Conservation (phyloP, 2,329 filamentous ascomycete species). For the Eurotiales sp. region DNA sequence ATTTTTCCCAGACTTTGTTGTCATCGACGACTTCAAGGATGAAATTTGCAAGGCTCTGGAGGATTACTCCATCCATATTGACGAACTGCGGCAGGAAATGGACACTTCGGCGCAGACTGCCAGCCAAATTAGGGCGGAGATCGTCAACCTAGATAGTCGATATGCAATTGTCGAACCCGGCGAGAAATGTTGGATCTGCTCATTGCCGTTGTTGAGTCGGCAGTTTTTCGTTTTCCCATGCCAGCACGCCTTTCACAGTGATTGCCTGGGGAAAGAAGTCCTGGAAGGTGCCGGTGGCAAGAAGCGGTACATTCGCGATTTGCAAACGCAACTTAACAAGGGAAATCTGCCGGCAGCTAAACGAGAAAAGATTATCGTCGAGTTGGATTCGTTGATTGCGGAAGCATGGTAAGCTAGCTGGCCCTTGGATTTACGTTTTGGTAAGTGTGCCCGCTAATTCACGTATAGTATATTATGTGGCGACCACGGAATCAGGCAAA, state of each 20-base stretch:
- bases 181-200: conserved; percentile 87
- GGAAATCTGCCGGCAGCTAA: conserved; percentile 66
- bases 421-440: not conserved
- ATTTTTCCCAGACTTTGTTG: conserved; percentile 97
- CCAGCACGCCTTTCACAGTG: conserved; percentile 95
- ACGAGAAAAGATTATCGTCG: conserved; percentile 77
- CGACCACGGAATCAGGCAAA: conserved; percentile 88
- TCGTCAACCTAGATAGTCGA: conserved; percentile 75
- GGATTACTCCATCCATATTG: conserved; percentile 88
- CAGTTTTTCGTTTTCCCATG: conserved; percentile 99
- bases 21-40: conserved; percentile 98
- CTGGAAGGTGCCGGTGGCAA: conserved; percentile 76
- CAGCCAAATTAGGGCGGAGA: conserved; percentile 84
- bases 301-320: conserved; percentile 74
- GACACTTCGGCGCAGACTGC: conserved; percentile 88
- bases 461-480: conserved; percentile 76
- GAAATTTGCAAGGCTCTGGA: conserved; percentile 94
- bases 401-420: conserved; percentile 68
- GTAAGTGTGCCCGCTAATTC: not conserved
- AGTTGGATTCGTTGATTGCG: conserved; percentile 88
- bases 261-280: conserved; percentile 83
- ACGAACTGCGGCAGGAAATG: conserved; percentile 86
- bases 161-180: conserved; percentile 97
- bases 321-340: conserved; percentile 78
- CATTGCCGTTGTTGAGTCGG: conserved; percentile 76